Percentiles rank a stretch among this genome's conserved stretches.
Conservation (phyloP, 345 rosid genomes). For the Psidium friedrichsthalianum region DNA sequence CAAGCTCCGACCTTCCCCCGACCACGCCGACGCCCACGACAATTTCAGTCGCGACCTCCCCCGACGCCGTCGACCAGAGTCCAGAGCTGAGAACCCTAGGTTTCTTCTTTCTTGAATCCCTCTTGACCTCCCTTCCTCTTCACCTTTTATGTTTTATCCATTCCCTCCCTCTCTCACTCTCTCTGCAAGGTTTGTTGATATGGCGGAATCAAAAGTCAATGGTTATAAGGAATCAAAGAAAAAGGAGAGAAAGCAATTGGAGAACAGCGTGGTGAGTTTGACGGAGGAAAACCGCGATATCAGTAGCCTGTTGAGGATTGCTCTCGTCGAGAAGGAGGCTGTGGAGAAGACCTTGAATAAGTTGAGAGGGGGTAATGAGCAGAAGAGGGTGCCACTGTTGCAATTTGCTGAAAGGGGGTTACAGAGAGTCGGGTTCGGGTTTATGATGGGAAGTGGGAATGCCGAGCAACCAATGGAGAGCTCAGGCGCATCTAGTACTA, state of each 20-base stretch:
- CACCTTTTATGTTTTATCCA: too few species aligned
- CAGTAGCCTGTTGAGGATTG: slow-evolving; percentile 58
- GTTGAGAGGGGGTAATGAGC: slow-evolving; percentile 55
- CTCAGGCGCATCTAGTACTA: slow-evolving; percentile 11
- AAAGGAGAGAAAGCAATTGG: slow-evolving; percentile 57
- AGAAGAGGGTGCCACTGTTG: slow-evolving; percentile 55
- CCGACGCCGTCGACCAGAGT: too few species aligned
- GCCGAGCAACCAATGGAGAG: slow-evolving; percentile 26
- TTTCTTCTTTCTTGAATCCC: too few species aligned
- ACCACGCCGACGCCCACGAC: too few species aligned
- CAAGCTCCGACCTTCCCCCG: too few species aligned
- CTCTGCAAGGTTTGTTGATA: slow-evolving; percentile 29
- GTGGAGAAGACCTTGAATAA: slow-evolving; percentile 52
- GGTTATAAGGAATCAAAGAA: slow-evolving; percentile 32
- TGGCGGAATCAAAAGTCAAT: slow-evolving; percentile 28
- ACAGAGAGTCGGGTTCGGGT: slow-evolving; percentile 85
- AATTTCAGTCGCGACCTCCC: too few species aligned
- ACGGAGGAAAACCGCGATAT: slow-evolving; percentile 84
- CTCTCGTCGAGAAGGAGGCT: slow-evolving; percentile 71
- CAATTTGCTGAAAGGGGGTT: slow-evolving; percentile 69
- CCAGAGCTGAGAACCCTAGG: too few species aligned
- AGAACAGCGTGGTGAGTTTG: slow-evolving; percentile 61
- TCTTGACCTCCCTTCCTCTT: too few species aligned
- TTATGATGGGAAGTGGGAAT: slow-evolving; percentile 54
- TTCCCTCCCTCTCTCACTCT: too few species aligned